These are phyloP conservation scores for Lipomyces orientalis DNA, from an alignment of 805 yeast species.

Conservation along the genomic window DNA sequence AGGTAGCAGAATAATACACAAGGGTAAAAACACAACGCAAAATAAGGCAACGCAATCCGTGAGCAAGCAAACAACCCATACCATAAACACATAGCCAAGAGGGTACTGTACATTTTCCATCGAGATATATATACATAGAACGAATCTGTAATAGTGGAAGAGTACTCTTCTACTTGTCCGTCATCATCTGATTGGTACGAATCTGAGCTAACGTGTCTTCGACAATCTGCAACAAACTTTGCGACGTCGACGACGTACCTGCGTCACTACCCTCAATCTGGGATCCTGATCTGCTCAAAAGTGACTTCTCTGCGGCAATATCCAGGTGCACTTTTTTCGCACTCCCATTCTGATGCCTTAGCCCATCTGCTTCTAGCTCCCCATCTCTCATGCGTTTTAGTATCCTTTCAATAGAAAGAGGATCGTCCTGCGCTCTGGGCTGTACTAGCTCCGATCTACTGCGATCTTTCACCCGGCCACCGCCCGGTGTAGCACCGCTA, in stretches of 20 bases:
- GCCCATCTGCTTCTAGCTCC: slow-evolving; percentile 3
- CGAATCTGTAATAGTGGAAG: neutral
- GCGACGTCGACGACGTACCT: slow-evolving; percentile 11
- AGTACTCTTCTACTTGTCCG: neutral
- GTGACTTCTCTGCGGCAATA: neutral
- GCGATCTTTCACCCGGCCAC: slow-evolving; percentile 19
- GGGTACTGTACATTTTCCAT: slow-evolving; percentile 1
- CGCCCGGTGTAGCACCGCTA: slow-evolving; percentile 23
- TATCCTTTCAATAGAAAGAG: slow-evolving; percentile 15
- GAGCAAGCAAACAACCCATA: neutral
- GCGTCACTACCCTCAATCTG: neutral
- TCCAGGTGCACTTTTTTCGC: slow-evolving; percentile 24
- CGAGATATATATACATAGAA: neutral
- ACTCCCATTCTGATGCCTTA: slow-evolving; percentile 3
- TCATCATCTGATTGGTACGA: slow-evolving; percentile 11
- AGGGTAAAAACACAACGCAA: neutral
- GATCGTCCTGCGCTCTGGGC: slow-evolving; percentile 12
- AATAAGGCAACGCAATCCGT: neutral
- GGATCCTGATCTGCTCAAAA: neutral
- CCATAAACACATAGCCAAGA: neutral
- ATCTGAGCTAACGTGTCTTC: slow-evolving; percentile 31
- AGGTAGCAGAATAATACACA: neutral
- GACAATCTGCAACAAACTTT: slow-evolving; percentile 22
- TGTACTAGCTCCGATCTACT: slow-evolving; percentile 3
- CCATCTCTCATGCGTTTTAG: slow-evolving; percentile 27